Evolutionary conservation across 2,329 filamentous ascomycete genomes (phyloP), one percentile per base, ranked within the genome.

Genomic region (Sporothrix pallida): DNA sequence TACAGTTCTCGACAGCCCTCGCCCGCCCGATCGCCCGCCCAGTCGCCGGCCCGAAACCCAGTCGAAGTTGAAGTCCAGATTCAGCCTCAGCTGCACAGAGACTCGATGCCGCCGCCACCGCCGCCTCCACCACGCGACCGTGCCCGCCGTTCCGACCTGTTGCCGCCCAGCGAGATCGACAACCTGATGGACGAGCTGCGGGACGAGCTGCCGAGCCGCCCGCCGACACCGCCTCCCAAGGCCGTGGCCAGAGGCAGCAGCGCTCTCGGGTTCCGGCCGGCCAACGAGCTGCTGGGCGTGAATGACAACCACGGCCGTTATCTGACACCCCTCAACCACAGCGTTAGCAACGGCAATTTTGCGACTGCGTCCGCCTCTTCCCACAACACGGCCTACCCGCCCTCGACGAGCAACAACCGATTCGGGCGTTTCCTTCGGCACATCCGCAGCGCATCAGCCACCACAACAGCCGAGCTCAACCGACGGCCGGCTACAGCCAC

Each of bases 121-220:
- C 77, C 20, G 77, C 50, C 58, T 17, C 63, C 65, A n/a, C 58
- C 71, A 13, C 23, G 42, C 65, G 26, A 46, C 69, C 46, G 65
- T 31, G 12, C 20, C 46, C 74, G 67, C 58, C 74, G 62, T 42
- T 10, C 26, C 7, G 52, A 52, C 9, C 10, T 70, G 37, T 52
- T 79, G 23, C 78, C 78, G n/a, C 79, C 81, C 12, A 78, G 79
- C 72, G 80, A 80, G 42, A 75, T 79, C 23, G 77, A 80, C 67
- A 78, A 80, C 52, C 76, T 80, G 48, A 74, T 79, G 17, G 80
- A 79, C 60, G 79, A 81, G 72, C 75, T 80, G 42, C 75, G 72
- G 42, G 77, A 78, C 65, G 42, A 31, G 31, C 75, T 78, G 71
- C 78, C 78, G 1, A 73, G 68, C n/a, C 76, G 74, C 6, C 74